These are phyloP conservation scores for Penicillium palitans DNA, from an alignment of 2,329 filamentous ascomycete genomes.

Conservation along the genomic window DNA sequence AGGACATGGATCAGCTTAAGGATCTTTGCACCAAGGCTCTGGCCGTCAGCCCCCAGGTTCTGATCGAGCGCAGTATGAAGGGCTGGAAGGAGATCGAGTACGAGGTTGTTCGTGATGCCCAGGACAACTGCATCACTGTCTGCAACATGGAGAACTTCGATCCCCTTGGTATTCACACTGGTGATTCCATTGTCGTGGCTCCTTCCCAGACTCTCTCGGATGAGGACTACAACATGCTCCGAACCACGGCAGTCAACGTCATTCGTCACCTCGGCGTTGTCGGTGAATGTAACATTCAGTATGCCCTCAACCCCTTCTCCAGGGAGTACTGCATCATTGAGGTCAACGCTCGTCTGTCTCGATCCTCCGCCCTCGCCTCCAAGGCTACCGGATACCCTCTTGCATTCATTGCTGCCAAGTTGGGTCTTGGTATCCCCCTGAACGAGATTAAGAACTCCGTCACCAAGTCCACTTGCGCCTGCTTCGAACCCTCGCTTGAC, in stretches of 20 bases:
- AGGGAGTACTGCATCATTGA: conserved; percentile 99
- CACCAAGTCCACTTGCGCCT: conserved; percentile 92
- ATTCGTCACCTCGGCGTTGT: conserved; percentile 96
- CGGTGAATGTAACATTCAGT: conserved; percentile 98
- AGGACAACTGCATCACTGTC: conserved; percentile 98
- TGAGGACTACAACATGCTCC: conserved; percentile 98
- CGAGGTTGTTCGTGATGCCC: conserved; percentile 91
- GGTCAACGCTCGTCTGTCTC: conserved; percentile 92
- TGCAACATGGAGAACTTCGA: conserved; percentile 99
- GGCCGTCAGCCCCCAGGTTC: conserved; percentile 88
- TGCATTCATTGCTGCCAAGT: conserved; percentile 94
- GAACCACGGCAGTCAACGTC: conserved; percentile 94
- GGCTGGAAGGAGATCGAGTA: conserved; percentile 99
- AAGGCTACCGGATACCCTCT: conserved; percentile 97
- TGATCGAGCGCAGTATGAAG: conserved; percentile 98
- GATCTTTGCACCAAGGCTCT: conserved; percentile 94
- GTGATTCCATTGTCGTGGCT: conserved; percentile 96
- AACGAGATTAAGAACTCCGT: conserved; percentile 97
- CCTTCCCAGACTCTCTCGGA: conserved; percentile 96
- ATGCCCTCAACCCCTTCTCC: conserved; percentile 92
- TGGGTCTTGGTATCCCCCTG: conserved; percentile 89
- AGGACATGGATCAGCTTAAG: conserved; percentile 77
- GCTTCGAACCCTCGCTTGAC: conserved; percentile 97
- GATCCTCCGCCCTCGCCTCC: conserved; percentile 91
- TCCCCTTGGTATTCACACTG: conserved; percentile 94